Base-by-base conservation (phyloP, 441 rosid genomes). In the Rhodomyrtus psidioides region DNA sequence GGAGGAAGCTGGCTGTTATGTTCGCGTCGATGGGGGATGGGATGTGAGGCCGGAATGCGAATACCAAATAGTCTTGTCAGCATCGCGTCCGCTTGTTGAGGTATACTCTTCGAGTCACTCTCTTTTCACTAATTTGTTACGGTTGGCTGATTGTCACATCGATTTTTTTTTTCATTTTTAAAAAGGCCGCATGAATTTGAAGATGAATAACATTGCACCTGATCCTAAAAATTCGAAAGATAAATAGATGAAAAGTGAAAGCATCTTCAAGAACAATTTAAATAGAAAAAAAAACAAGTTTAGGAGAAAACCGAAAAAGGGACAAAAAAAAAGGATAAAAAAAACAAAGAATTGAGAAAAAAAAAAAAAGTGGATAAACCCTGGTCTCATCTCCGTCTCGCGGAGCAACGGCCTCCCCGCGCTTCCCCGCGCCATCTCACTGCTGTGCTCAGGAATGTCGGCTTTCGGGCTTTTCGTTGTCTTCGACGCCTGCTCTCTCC, bases 1-100 rank as follows among this genome's bases (percentile, higher is more conserved):
- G 44, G 46, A 24, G 60, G 90, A 89, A 51, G 88, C 88, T 12
- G 24, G 86, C 83, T 34, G 74, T 23, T 55, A 55, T 28, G 85
- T 88, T 86, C 55, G 27, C 28, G 12, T 46, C 46, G 44, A 89
- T 86, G 83, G 16, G 28, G 1, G 3, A 42, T 42, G 46, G 46
- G 81, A 57, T 27, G 85, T 56, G 23, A 82, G 81, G 74, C 87
- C 88, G 65, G 19, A 14, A 14, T 59, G 9, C 34, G 19, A 59
- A 1, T 34, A 34, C 4, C 34, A 34, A 34, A 34, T 13, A 7
- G 9, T 19, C 28, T 3, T 30, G 44, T 28, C 70, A 15, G 34
- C 70, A 8, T n/a, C 65, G 19, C 7, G 30, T 58, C 65, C 9
- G 12, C 12, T 9, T 9, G 12, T 2, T 46, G 9, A 4, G 49